A percentile compares a stretch with the other conserved stretches of the same genome.
Conservation (phyloP, 106 monocot species). For the Dioscorea dumetorum region DNA sequence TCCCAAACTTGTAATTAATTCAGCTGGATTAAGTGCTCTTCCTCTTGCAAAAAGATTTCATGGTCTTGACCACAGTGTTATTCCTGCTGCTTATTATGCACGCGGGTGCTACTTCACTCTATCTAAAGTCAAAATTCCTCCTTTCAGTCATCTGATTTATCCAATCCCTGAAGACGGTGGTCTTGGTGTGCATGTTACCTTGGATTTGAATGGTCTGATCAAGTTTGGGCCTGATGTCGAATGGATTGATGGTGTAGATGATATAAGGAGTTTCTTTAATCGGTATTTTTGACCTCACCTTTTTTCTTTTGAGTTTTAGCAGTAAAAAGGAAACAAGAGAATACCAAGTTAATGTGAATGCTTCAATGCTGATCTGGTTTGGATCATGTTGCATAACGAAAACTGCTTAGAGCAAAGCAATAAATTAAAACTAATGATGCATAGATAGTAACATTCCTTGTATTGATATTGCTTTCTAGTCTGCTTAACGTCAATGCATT, state of each 20-base stretch:
- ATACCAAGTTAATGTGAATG: not conserved
- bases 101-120: constrained; percentile 93
- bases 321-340: not conserved
- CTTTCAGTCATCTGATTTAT: constrained; percentile 84
- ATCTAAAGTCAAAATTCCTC: constrained; percentile 51
- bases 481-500: too few species aligned
- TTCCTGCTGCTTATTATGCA: constrained; percentile 68
- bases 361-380: not conserved
- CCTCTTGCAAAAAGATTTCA: constrained; percentile 72
- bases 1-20: constrained; percentile 78
- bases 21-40: constrained; percentile 85
- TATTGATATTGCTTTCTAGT: too few species aligned
- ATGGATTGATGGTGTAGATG: constrained; percentile 73
- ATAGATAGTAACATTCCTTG: too few species aligned
- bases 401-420: not conserved
- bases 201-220: constrained; percentile 67
- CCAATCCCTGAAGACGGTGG: constrained; percentile 95
- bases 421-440: not conserved
- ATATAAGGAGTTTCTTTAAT: constrained; percentile 58
- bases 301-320: not conserved
- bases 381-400: not conserved
- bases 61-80: constrained; percentile 26
- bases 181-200: constrained; percentile 89
- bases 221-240: constrained; percentile 98
- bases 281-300: constrained; percentile 25